phyloP scores from a whole-genome alignment of 2,329 filamentous ascomycete genomes.

The Dactylellina leptospora region DNA sequence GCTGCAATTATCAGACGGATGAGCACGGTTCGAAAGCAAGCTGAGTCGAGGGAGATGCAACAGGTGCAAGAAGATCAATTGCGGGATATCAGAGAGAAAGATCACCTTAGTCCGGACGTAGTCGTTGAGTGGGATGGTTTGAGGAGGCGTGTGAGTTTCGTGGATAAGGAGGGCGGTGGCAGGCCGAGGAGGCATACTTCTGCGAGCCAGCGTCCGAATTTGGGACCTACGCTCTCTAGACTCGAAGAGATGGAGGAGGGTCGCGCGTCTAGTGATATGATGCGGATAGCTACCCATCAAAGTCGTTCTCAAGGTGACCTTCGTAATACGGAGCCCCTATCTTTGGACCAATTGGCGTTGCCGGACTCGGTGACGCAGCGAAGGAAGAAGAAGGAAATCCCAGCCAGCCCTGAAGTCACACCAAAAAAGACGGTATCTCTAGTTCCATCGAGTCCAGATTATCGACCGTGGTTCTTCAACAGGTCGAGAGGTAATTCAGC shows the following conservation, averaged over 20 bases:
- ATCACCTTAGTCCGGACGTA: constrained; percentile 76
- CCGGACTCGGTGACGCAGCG: constrained; percentile 45
- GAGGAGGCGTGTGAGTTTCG: constrained; percentile 68
- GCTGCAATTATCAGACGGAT: constrained; percentile 87
- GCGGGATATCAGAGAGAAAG: constrained; percentile 74
- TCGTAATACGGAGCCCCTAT: constrained; percentile 59
- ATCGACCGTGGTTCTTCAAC: constrained; percentile 59
- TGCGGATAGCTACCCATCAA: constrained; percentile 53
- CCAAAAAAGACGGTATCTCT: constrained; percentile 41
- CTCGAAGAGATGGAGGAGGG: constrained; percentile 53
- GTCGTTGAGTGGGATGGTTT: constrained; percentile 90
- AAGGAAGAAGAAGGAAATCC: neutral
- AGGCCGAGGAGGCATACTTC: constrained; percentile 64
- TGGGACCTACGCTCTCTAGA: constrained; percentile 19
- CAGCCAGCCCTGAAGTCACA: constrained; percentile 13
- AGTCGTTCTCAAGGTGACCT: constrained; percentile 45
- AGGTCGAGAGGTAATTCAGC: constrained; percentile 46
- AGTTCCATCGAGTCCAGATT: constrained; percentile 57
- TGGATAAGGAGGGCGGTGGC: constrained; percentile 43
- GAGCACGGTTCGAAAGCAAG: constrained; percentile 76
- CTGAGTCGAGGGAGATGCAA: constrained; percentile 80
- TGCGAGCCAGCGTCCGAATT: constrained; percentile 60
- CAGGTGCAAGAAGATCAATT: constrained; percentile 81
- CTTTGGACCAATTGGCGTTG: constrained; percentile 56
- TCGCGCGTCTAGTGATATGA: constrained; percentile 45